Evolutionary conservation across 1,284 basidiomycete genomes (phyloP).

Genomic region (Rhizoctonia solani): DNA sequence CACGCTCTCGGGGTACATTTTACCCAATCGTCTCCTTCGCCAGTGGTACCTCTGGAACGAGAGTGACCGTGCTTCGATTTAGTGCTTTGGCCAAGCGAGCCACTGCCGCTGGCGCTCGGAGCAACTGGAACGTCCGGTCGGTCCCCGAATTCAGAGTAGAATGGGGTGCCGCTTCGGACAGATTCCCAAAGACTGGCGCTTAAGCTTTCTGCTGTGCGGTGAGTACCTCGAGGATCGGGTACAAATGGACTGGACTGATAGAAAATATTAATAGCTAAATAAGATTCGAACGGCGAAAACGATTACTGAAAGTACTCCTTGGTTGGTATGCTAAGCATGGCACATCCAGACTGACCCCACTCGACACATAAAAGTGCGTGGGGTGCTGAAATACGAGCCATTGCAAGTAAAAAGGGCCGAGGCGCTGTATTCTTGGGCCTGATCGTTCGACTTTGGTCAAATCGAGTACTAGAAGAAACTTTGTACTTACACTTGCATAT

Average conservation of each 20-base stretch:
- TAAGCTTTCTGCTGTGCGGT: constrained; percentile 11
- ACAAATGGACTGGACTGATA: constrained; percentile 36
- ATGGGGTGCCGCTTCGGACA: constrained; percentile 34
- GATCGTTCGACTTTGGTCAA: constrained; percentile 44
- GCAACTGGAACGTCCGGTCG: neutral
- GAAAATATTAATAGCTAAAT: neutral
- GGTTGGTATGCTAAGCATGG: constrained; percentile 77
- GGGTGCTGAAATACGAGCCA: constrained; percentile 63
- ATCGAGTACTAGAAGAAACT: constrained; percentile 50
- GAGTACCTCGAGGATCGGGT: constrained; percentile 22
- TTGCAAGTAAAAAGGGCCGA: constrained; percentile 71
- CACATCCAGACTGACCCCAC: constrained; percentile 70
- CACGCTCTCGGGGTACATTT: constrained; percentile 31
- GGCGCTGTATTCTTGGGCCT: constrained; percentile 49
- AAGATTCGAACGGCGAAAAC: constrained; percentile 54
- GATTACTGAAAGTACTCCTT: constrained; percentile 75
- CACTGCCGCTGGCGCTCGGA: neutral
- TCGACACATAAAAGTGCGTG: constrained; percentile 78
- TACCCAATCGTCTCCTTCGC: constrained; percentile 33
- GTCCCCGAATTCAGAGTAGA: constrained; percentile 22
- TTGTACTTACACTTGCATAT: constrained; percentile 58
- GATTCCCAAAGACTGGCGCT: constrained; percentile 34
- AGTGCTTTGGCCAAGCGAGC: neutral
- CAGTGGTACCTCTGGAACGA: neutral
- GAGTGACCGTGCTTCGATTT: neutral